Conservation (phyloP, 2,329 filamentous ascomycete species). For the Pseudopyrenochaeta lycopersici region DNA sequence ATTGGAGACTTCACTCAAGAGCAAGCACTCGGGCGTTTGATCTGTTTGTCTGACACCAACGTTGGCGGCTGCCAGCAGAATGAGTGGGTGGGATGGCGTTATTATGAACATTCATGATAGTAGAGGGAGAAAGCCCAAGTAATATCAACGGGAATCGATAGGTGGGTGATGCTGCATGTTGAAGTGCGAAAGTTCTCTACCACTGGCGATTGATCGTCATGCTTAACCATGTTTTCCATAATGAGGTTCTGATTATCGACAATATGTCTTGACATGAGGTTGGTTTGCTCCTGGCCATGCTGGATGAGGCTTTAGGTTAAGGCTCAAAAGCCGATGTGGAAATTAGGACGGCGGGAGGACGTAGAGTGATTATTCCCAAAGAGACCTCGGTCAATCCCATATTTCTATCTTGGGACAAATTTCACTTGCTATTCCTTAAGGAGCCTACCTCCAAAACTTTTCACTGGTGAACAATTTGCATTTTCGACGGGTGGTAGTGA, state of each 20-base stretch:
- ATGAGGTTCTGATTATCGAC: neutral
- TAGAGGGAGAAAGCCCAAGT: no score
- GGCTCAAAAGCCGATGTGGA: neutral
- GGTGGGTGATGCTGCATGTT: no score
- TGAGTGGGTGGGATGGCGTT: neutral
- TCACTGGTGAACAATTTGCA: no score
- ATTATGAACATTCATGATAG: neutral
- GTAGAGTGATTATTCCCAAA: neutral
- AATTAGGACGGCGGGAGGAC: neutral
- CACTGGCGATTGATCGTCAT: neutral
- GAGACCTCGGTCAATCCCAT: neutral
- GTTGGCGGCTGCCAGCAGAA: neutral
- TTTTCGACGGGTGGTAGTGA: neutral
- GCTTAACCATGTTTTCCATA: neutral
- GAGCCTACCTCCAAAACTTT: neutral
- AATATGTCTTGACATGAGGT: neutral
- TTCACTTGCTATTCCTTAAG: neutral
- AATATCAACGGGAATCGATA: no score
- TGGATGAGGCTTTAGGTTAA: neutral
- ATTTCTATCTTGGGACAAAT: neutral
- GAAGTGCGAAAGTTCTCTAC: no score
- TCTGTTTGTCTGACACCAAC: neutral
- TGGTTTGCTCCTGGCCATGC: neutral
- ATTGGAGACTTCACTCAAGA: neutral
- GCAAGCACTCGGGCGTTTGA: neutral